Percentiles rank a stretch among this genome's conserved stretches.
phyloP scores from a whole-genome alignment of 495 filamentous ascomycete genomes.

The Daldinia caldariorum region DNA sequence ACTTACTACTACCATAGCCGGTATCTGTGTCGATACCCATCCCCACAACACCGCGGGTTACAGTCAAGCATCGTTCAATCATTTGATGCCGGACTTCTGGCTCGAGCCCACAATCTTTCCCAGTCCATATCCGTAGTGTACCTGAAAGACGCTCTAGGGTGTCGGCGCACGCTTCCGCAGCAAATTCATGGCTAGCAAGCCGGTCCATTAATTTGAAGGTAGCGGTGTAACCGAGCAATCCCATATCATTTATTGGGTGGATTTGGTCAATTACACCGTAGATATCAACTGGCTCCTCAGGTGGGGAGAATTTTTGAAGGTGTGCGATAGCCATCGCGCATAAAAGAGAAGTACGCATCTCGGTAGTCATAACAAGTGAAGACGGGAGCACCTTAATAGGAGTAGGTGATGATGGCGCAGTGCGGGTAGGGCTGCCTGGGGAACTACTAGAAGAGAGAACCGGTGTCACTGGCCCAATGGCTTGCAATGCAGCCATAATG shows the following conservation, averaged over 20 bases:
- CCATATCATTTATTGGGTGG: slow-evolving; percentile 62
- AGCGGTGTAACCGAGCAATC: slow-evolving; percentile 80
- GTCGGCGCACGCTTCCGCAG: slow-evolving; percentile 54
- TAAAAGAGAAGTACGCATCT: slow-evolving; percentile 65
- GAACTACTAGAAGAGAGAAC: slow-evolving; percentile 36
- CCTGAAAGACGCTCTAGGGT: slow-evolving; percentile 64
- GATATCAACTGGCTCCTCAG: slow-evolving; percentile 52
- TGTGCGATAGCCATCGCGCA: slow-evolving; percentile 84
- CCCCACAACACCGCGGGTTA: slow-evolving; percentile 62
- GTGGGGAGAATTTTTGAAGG: slow-evolving; percentile 59
- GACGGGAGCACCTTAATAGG: slow-evolving; percentile 53
- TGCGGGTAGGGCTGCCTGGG: slow-evolving; percentile 32
- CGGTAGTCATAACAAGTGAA: slow-evolving; percentile 59
- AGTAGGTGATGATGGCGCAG: slow-evolving; percentile 19
- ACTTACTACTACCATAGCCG: slow-evolving; percentile 61
- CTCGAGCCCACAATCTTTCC: slow-evolving; percentile 56
- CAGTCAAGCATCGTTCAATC: slow-evolving; percentile 58
- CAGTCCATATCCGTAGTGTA: slow-evolving; percentile 63
- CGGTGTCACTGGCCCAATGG: slow-evolving; percentile 57
- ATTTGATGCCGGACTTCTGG: slow-evolving; percentile 57
- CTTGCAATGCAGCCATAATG: slow-evolving; percentile 64
- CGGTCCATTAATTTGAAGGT: slow-evolving; percentile 75
- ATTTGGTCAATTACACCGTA: slow-evolving; percentile 60
- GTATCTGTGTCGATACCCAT: slow-evolving; percentile 65
- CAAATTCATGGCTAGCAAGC: slow-evolving; percentile 64